Evolutionary conservation across 108 stramenopile species (phyloP), one percentile per base, ranked within the genome.

Genomic region (Mediolabrus comicus): DNA sequence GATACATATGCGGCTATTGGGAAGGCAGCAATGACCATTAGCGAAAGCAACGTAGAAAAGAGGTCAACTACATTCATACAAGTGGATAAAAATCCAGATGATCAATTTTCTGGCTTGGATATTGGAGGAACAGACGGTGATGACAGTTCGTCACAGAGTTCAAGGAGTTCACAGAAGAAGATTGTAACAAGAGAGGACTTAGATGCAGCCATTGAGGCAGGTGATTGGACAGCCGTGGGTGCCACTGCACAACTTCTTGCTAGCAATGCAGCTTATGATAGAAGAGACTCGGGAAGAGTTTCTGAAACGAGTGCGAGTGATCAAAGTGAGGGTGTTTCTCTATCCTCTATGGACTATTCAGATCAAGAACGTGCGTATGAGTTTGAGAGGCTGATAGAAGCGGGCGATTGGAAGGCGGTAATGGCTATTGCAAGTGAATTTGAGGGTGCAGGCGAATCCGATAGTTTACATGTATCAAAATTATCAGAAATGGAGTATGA

Each of bases 171-270:
- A 41, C 17, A 5, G 29, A 12, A 32, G 16, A 19, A 24, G 41
- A 19, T 6, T 60, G 79, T 62, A 3, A 75, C 79, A 43, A 64
- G 68, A 69, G 53, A 79, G 16, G 89, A 95, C 54, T 66, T 95
- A 16, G 89, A 89, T 69, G 58, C 69, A 12, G 88, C 86, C 11
- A 95, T 95, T 66, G 80, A 92, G 66, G 80, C 87, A 33, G 94
- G 94, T 41, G 87, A 95, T 67, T 95, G 94, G 94, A 79, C 77
- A 29, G 91, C 94, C 16, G 91, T 95, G 3, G 87, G 91, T 67
- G 88, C 86, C 11, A 95, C 94, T 53, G 91, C 94, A 8, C 88
- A 90, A 3, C 67, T 95, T 14, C 64, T 95, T 36, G 94, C 94
- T 4, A 76, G 68, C 34, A 56, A 32, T 6, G 77, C 86, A 2